Evolutionary conservation across 768 basidiomycete genomes (phyloP).

Genomic region (Pleurotus ostreatus): DNA sequence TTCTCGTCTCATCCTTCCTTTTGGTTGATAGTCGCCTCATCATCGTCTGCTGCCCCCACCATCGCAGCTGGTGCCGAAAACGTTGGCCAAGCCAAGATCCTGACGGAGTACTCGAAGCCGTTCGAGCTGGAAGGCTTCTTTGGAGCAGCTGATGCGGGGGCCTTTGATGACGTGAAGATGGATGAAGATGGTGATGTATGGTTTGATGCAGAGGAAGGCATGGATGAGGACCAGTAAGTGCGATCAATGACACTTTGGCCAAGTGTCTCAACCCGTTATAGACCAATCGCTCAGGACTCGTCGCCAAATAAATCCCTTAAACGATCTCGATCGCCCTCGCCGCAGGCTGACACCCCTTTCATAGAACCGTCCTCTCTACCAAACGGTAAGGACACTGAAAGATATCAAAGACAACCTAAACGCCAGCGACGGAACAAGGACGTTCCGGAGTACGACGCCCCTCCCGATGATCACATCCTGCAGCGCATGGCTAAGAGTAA

Average conservation of each 20-base stretch:
- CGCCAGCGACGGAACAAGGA: slow-evolving; percentile 57
- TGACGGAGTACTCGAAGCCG: slow-evolving; percentile 65
- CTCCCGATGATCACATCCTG: slow-evolving; percentile 41
- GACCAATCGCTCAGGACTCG: neutral
- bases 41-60: slow-evolving; percentile 21
- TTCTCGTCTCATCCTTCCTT: neutral
- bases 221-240: slow-evolving; percentile 21
- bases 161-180: slow-evolving; percentile 44
- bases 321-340: slow-evolving; percentile 31
- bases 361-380: slow-evolving; percentile 13
- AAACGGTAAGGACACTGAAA: slow-evolving; percentile 11
- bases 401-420: slow-evolving; percentile 45
- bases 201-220: slow-evolving; percentile 15
- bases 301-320: slow-evolving; percentile 27
- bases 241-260: no score
- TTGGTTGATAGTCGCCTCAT: slow-evolving; percentile 17
- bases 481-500: slow-evolving; percentile 48
- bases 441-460: slow-evolving; percentile 48
- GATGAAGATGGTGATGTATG: slow-evolving; percentile 20
- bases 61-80: slow-evolving; percentile 74
- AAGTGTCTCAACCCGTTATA: no score
- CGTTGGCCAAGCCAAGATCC: slow-evolving; percentile 78
- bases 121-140: slow-evolving; percentile 82
- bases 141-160: slow-evolving; percentile 76
- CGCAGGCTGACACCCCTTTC: slow-evolving; percentile 11